These are phyloP conservation scores for Schizopora paradoxa DNA, from an alignment of 1,284 basidiomycete species.

Conservation along the genomic window DNA sequence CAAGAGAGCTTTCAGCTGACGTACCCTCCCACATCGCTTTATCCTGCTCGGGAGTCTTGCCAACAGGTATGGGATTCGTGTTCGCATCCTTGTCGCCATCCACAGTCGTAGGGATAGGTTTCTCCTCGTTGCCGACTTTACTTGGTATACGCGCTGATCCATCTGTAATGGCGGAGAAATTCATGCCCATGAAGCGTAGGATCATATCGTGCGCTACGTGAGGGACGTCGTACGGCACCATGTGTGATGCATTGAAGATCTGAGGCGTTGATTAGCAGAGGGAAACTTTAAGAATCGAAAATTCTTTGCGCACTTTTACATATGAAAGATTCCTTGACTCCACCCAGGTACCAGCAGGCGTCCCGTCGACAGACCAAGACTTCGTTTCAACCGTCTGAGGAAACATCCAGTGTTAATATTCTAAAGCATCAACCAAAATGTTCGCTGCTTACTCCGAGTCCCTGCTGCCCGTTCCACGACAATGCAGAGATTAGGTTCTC, in stretches of 20 bases:
- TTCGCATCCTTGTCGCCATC: slow-evolving; percentile 38
- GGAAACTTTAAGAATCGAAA: slow-evolving; percentile 3
- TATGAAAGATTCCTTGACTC: slow-evolving; percentile 89
- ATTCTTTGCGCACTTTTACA: slow-evolving; percentile 57
- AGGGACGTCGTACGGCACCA: slow-evolving; percentile 91
- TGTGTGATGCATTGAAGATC: slow-evolving; percentile 89
- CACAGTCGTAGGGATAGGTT: slow-evolving; percentile 44
- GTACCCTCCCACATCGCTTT: slow-evolving; percentile 83
- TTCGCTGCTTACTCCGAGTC: slow-evolving; percentile 75
- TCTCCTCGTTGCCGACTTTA: slow-evolving; percentile 62
- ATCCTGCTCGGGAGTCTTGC: slow-evolving; percentile 64
- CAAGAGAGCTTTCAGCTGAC: slow-evolving; percentile 19
- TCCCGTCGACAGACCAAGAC: slow-evolving; percentile 78
- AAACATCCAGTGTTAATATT: slow-evolving; percentile 8
- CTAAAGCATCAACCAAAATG: slow-evolving; percentile 19
- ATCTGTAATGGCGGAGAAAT: slow-evolving; percentile 77
- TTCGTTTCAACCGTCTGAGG: slow-evolving; percentile 64
- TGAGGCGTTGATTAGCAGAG: slow-evolving; percentile 24
- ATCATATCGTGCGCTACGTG: slow-evolving; percentile 96
- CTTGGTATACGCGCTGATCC: slow-evolving; percentile 72
- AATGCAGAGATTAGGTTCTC: slow-evolving; percentile 81
- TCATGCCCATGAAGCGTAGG: slow-evolving; percentile 87
- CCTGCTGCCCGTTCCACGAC: slow-evolving; percentile 82
- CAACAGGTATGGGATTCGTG: slow-evolving; percentile 30
- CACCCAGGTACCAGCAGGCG: slow-evolving; percentile 87